These are phyloP conservation scores for Oryza longistaminata DNA, from an alignment of 176 grass and related monocot genomes.

Conservation along the genomic window DNA sequence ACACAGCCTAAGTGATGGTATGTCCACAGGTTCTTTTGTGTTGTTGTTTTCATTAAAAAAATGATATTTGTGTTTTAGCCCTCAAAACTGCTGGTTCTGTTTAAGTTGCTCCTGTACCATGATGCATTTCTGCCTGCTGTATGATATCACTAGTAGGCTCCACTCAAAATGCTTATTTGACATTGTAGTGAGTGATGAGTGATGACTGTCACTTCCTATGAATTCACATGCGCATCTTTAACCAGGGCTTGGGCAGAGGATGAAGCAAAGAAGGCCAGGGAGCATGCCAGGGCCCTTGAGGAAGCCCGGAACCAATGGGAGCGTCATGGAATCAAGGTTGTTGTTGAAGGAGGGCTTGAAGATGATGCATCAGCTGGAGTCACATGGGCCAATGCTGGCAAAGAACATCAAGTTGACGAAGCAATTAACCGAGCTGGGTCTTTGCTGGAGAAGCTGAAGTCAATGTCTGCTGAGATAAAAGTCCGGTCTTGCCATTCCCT, in stretches of 20 bases:
- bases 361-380: slow-evolving; percentile 63
- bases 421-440: slow-evolving; percentile 51
- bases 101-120: background rate
- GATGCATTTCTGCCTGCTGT: slow-evolving; percentile 11
- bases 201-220: background rate
- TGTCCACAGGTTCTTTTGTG: background rate
- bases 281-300: slow-evolving; percentile 73
- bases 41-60: no score
- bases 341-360: slow-evolving; percentile 69
- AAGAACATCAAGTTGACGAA: slow-evolving; percentile 58
- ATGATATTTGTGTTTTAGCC: slow-evolving; percentile 9
- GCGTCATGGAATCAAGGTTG: slow-evolving; percentile 78
- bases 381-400: slow-evolving; percentile 69
- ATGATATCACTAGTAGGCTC: slow-evolving; percentile 23
- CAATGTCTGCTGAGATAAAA: slow-evolving; percentile 53
- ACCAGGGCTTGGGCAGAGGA: slow-evolving; percentile 96
- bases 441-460: slow-evolving; percentile 65
- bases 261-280: slow-evolving; percentile 86
- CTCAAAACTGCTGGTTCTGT: background rate
- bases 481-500: slow-evolving; percentile 41
- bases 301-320: slow-evolving; percentile 80
- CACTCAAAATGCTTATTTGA: background rate
- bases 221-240: slow-evolving; percentile 26
- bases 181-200: background rate
- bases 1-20: no score